Evolutionary conservation across 2,329 filamentous ascomycete species (phyloP).

Genomic region (Neophaeococcomyces aloes): DNA sequence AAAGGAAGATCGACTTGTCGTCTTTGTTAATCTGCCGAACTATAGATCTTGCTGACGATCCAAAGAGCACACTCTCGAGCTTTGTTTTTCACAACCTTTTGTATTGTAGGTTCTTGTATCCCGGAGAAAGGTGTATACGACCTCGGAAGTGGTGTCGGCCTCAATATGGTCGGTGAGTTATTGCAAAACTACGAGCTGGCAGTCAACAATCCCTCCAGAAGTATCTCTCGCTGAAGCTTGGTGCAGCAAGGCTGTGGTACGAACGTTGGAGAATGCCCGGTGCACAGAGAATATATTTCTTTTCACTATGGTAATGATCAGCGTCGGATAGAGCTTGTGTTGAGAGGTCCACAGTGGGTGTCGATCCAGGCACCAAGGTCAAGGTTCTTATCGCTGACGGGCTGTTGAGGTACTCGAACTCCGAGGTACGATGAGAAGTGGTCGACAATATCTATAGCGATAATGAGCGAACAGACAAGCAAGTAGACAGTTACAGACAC

Average conservation of each 20-base stretch:
- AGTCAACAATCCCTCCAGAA: no score
- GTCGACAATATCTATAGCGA: background rate
- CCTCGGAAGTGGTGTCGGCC: no score
- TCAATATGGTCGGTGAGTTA: no score
- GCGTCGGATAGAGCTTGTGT: background rate
- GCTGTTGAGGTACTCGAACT: background rate
- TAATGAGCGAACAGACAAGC: background rate
- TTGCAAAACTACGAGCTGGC: no score
- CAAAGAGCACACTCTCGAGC: no score
- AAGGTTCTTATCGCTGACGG: background rate
- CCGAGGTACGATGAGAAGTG: background rate
- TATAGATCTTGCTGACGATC: no score
- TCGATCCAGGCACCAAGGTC: constrained; percentile 9
- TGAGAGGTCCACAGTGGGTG: constrained; percentile 3
- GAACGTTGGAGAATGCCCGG: background rate
- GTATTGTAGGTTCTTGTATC: no score
- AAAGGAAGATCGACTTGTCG: constrained; percentile 13
- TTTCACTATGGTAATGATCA: constrained; percentile 4
- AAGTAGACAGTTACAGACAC: constrained; percentile 4
- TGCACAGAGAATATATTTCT: background rate
- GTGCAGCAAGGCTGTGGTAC: constrained; percentile 1
- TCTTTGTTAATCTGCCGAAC: constrained; percentile 33
- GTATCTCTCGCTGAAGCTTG: background rate
- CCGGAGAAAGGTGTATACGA: no score
- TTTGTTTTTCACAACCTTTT: no score